Evolutionary conservation across 2,329 filamentous ascomycete species (phyloP), one percentile per base, ranked within the genome.

Genomic region (Fusarium setosum): DNA sequence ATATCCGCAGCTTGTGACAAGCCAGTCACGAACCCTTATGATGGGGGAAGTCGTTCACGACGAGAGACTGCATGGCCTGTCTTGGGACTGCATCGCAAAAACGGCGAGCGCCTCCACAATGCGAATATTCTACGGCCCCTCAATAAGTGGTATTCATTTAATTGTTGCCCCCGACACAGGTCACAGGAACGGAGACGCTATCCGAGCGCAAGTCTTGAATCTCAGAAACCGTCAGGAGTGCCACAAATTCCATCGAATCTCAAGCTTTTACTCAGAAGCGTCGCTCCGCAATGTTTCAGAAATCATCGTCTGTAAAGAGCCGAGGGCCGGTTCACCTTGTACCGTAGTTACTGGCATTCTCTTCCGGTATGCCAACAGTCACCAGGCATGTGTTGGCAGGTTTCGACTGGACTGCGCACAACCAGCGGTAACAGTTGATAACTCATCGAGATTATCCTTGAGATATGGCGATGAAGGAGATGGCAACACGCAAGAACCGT

Each of bases 71-170:
- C 47, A n/a, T n/a, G n/a, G n/a, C n/a, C n/a, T n/a, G n/a, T n/a
- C 47, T 3, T 66, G 62, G 63, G 45, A 38, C 24, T 59, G 63
- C 8, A 41, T 66, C n/a, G 45, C 62, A 6, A 40, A 37, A 18
- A 18, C 40, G 3, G 29, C 11, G 3, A 24, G 20, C 2, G 26
- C 13, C 1, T 48, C 6, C 9, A 21, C 31, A 3, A 59, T 26
- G 47, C 47, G 47, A 24, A 29, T 50, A 23, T 50, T 50, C 35
- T 24, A 40, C 9, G 18, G 31, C 12, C 13, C 20, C 24, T 38
- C 44, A 5, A 4, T 23, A n/a, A 4, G 20, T n/a, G 40, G 40
- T 2, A 40, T 48, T 32, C 12, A 15, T 10, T 23, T 48, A 42
- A 26, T 47, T 4, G 32, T 24, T 21, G 41, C 34, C 24, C 42